Evolutionary conservation across 2,329 filamentous ascomycete species (phyloP).

Genomic region (Monilinia aucupariae): DNA sequence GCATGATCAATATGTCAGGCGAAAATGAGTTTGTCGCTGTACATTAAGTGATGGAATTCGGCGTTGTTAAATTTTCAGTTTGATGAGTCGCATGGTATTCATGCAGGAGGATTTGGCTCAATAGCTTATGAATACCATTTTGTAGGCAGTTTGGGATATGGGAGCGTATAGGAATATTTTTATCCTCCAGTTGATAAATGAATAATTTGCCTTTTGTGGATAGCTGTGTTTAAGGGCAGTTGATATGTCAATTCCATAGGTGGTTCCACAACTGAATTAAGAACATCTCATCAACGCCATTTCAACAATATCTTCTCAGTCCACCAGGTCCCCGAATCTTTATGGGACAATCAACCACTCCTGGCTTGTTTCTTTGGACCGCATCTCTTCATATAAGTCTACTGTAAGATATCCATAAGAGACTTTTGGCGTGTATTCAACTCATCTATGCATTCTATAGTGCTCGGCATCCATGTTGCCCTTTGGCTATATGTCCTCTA

Average conservation of each 20-base stretch:
- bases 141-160: slow-evolving; percentile 1
- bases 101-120: neutral
- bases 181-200: neutral
- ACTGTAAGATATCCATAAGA: neutral
- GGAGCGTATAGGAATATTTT: slow-evolving; percentile 6
- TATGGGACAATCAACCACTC: neutral
- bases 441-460: neutral
- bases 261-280: neutral
- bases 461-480: neutral
- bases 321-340: neutral
- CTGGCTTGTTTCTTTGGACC: neutral
- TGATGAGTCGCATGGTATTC: neutral
- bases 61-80: slow-evolving; percentile 1
- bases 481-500: neutral
- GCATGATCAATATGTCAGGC: slow-evolving; percentile 19
- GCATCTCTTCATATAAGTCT: neutral
- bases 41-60: slow-evolving; percentile 4
- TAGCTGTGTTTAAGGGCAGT: neutral
- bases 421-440: neutral
- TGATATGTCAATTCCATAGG: neutral
- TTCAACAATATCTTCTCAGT: neutral
- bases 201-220: slow-evolving; percentile 2
- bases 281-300: neutral
- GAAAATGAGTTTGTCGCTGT: slow-evolving; percentile 1
- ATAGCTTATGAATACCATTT: slow-evolving; percentile 11